Percentiles rank a stretch among this genome's conserved stretches.
Evolutionary conservation across 495 filamentous ascomycete species (phyloP).

Genomic region (Lasiosphaeria ovina): DNA sequence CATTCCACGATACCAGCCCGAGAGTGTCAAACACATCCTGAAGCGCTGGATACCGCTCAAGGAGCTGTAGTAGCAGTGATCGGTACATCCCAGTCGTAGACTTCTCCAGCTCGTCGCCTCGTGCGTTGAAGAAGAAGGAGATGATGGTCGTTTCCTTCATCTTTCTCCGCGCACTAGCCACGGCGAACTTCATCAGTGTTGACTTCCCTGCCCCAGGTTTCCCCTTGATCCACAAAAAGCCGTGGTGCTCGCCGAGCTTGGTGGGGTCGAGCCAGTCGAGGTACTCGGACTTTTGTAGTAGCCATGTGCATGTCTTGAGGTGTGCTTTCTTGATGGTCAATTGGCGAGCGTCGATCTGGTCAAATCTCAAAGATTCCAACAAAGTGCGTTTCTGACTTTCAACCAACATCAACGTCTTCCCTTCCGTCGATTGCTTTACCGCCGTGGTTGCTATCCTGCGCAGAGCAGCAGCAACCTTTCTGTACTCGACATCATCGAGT

Average conservation of each 20-base stretch:
- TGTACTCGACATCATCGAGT: constrained; percentile 27
- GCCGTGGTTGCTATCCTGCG: constrained; percentile 3
- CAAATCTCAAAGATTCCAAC: constrained; percentile 36
- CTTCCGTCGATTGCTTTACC: neutral
- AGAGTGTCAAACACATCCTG: constrained; percentile 25
- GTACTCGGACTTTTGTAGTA: constrained; percentile 43
- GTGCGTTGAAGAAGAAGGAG: constrained; percentile 36
- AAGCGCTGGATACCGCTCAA: constrained; percentile 27
- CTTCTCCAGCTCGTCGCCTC: constrained; percentile 47
- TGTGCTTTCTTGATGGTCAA: constrained; percentile 38
- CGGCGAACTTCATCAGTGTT: constrained; percentile 30
- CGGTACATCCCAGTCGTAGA: constrained; percentile 55
- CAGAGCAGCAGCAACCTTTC: constrained; percentile 20
- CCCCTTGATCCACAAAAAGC: constrained; percentile 58
- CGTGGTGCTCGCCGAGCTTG: constrained; percentile 39
- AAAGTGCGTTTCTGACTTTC: constrained; percentile 21
- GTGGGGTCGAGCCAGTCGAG: constrained; percentile 44
- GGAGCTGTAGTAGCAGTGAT: constrained; percentile 43
- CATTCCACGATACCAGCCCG: constrained; percentile 3
- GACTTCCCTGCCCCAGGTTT: constrained; percentile 59
- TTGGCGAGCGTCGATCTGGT: constrained; percentile 39
- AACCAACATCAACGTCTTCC: no score
- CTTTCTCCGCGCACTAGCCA: constrained; percentile 22
- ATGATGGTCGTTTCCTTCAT: constrained; percentile 15
- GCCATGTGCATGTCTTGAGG: constrained; percentile 50